These are phyloP conservation scores for Dactylonectria estremocensis DNA, from an alignment of 2,329 filamentous ascomycete species.

Conservation along the genomic window DNA sequence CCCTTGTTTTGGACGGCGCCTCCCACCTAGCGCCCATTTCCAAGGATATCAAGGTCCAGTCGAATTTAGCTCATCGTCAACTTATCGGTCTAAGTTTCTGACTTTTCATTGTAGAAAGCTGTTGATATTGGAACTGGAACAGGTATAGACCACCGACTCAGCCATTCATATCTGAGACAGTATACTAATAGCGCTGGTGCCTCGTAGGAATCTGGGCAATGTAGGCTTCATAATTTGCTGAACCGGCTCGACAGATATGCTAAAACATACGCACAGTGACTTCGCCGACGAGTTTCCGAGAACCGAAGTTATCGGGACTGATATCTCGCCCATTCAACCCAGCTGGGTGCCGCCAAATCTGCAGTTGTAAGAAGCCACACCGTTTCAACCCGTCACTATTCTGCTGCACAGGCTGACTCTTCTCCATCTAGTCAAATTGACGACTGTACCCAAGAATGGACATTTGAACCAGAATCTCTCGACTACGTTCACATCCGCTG, in stretches of 20 bases:
- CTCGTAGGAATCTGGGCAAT: slow-evolving; percentile 37
- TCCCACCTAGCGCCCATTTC: slow-evolving; percentile 25
- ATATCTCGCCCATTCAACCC: slow-evolving; percentile 37
- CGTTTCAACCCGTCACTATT: background rate
- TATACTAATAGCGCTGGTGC: background rate
- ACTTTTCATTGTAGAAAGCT: background rate
- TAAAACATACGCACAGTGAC: slow-evolving; percentile 13
- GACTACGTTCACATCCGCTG: slow-evolving; percentile 40
- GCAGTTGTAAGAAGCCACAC: slow-evolving; percentile 20
- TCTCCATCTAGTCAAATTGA: slow-evolving; percentile 31
- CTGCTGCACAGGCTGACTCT: background rate
- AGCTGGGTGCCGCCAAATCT: slow-evolving; percentile 35
- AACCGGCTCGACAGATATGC: too few species aligned
- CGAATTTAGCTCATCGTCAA: fast-evolving
- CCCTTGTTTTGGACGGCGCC: slow-evolving; percentile 28
- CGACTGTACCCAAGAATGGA: slow-evolving; percentile 41
- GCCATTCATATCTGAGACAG: fast-evolving
- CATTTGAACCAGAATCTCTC: slow-evolving; percentile 27
- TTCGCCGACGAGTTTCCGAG: slow-evolving; percentile 33
- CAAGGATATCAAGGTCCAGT: slow-evolving; percentile 24
- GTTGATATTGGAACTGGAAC: slow-evolving; percentile 38
- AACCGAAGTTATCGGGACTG: slow-evolving; percentile 33
- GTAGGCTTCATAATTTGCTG: background rate
- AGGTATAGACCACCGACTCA: slow-evolving; percentile 1
- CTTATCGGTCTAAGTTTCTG: background rate